A percentile compares a stretch with the other conserved stretches of the same genome.
These are phyloP conservation scores for Lichtheimia ramosa DNA, from an alignment of 371 early-diverging fungal species.

Conservation along the genomic window DNA sequence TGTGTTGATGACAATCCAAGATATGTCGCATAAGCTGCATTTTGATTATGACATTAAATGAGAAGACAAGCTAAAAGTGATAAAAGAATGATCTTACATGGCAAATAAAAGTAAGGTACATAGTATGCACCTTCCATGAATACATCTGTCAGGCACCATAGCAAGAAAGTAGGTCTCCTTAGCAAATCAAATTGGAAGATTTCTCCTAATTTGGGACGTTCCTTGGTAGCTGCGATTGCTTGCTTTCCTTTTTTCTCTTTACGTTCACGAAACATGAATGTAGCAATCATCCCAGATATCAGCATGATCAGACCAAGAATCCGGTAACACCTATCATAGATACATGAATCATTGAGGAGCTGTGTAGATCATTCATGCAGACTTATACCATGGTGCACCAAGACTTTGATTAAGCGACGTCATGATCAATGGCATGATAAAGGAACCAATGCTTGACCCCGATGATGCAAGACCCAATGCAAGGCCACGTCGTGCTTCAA, in stretches of 20 bases:
- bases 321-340: slow-evolving; percentile 18
- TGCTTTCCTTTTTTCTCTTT: slow-evolving; percentile 2
- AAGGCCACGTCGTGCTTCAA: slow-evolving; percentile 56
- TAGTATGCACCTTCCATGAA: slow-evolving; percentile 42
- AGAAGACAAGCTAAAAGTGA: not conserved
- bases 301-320: slow-evolving; percentile 47
- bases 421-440: slow-evolving; percentile 61
- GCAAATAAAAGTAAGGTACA: slow-evolving; percentile 52
- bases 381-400: slow-evolving; percentile 47
- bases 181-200: slow-evolving; percentile 35
- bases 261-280: slow-evolving; percentile 28
- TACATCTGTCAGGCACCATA: slow-evolving; percentile 35
- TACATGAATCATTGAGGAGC: not conserved
- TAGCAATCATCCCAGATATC: slow-evolving; percentile 22
- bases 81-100: slow-evolving; percentile 15
- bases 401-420: slow-evolving; percentile 46
- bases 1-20: slow-evolving; percentile 14
- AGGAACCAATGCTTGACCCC: slow-evolving; percentile 74
- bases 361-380: not conserved
- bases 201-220: slow-evolving; percentile 4
- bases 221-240: not conserved
- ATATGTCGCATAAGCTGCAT: slow-evolving; percentile 17
- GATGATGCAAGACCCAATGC: slow-evolving; percentile 71
- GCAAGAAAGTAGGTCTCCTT: slow-evolving; percentile 29
- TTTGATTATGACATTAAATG: not conserved